Evolutionary conservation across 2,329 filamentous ascomycete species (phyloP).

Genomic region (Fusarium sp.): DNA sequence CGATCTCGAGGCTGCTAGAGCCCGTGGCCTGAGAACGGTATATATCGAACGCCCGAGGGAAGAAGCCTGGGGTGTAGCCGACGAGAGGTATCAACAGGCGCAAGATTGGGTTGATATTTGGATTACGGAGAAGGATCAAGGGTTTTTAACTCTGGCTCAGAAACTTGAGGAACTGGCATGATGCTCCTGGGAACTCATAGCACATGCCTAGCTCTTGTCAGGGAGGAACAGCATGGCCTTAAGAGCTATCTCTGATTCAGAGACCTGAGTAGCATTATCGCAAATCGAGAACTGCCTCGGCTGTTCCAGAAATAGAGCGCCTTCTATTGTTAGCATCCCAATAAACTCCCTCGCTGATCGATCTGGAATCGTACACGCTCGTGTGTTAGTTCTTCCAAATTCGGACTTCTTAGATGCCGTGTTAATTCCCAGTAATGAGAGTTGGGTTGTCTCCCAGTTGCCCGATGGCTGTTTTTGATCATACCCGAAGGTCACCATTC

Average conservation of each 20-base stretch:
- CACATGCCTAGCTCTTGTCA: background rate
- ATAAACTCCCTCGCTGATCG: background rate
- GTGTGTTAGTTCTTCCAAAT: background rate
- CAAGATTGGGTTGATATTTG: conserved; percentile 60
- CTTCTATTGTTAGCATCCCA: background rate
- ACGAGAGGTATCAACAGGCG: conserved; percentile 64
- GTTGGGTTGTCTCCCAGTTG: background rate
- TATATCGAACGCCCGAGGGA: conserved; percentile 79
- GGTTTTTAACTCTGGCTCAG: conserved; percentile 51
- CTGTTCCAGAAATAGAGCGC: background rate
- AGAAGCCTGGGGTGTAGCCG: conserved; percentile 69
- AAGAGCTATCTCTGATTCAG: background rate
- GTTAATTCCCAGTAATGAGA: background rate
- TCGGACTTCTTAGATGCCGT: background rate
- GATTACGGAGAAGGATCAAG: conserved; percentile 52
- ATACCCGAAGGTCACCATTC: background rate
- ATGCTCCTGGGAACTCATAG: background rate
- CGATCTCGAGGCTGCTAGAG: conserved; percentile 76
- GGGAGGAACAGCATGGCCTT: background rate
- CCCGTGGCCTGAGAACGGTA: conserved; percentile 75
- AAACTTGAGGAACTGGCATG: conserved; percentile 44
- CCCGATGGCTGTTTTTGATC: background rate
- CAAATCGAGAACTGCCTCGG: background rate
- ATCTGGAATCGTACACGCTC: background rate
- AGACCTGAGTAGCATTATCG: background rate